A percentile compares a stretch with the other conserved stretches of the same genome.
Conservation (phyloP, 352 stramenopile genomes). For the Phytophthora brassicae region DNA sequence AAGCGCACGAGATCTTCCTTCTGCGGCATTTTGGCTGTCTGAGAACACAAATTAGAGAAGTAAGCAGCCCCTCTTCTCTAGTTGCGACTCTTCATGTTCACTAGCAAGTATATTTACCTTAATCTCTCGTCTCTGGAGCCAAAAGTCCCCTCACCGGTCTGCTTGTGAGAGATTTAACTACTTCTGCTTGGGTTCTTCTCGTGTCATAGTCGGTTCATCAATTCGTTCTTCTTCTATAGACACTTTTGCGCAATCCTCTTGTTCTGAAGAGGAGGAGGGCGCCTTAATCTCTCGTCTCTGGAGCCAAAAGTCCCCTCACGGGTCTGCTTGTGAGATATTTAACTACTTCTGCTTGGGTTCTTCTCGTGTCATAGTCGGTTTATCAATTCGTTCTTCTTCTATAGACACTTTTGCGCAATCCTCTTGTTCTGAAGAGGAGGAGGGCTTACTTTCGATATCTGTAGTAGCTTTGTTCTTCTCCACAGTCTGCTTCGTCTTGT, state of each 20-base stretch:
- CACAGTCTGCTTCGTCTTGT: conserved; percentile 2
- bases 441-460: background rate
- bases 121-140: conserved; percentile 1
- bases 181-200: conserved; percentile 18
- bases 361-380: conserved; percentile 4
- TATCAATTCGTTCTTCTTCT: conserved; percentile 11
- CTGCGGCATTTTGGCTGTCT: conserved; percentile 27
- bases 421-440: background rate
- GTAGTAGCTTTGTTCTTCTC: background rate
- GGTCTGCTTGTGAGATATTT: background rate
- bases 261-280: background rate
- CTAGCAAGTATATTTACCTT: conserved; percentile 30
- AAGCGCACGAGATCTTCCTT: conserved; percentile 84
- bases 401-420: background rate
- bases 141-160: too few species aligned
- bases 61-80: conserved; percentile 3
- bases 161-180: conserved; percentile 3
- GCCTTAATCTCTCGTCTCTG: too few species aligned
- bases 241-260: conserved; percentile 1
- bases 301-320: too few species aligned
- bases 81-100: conserved; percentile 23
- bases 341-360: conserved; percentile 24
- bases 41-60: background rate
- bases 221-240: conserved; percentile 7
- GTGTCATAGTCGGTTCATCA: conserved; percentile 5